Conservation (phyloP, 2,329 filamentous ascomycete genomes). For the Alternaria sp. region DNA sequence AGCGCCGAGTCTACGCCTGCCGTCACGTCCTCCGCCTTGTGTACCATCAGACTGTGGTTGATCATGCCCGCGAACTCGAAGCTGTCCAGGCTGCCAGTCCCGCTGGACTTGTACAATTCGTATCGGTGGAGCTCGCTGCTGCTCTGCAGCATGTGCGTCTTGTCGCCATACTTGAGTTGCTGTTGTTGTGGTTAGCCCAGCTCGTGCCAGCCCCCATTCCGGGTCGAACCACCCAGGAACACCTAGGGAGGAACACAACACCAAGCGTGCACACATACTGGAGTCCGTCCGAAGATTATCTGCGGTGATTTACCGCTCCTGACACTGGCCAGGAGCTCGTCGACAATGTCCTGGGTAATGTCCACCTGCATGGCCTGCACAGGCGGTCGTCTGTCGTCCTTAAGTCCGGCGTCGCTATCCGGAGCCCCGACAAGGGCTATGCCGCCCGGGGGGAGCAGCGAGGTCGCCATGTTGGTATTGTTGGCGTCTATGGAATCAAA, state of each 20-base stretch:
- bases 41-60: constrained; percentile 62
- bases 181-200: constrained; percentile 46
- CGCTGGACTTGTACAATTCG: constrained; percentile 62
- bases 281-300: constrained; percentile 48
- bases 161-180: constrained; percentile 64
- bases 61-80: constrained; percentile 64
- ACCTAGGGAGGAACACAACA: constrained; percentile 6
- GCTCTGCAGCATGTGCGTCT: constrained; percentile 62
- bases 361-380: constrained; percentile 52
- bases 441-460: constrained; percentile 33
- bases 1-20: constrained; percentile 66
- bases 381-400: constrained; percentile 38
- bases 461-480: constrained; percentile 38
- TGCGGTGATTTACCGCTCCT: constrained; percentile 47
- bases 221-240: constrained; percentile 11
- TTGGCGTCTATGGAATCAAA: constrained; percentile 15
- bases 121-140: constrained; percentile 61
- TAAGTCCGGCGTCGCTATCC: constrained; percentile 43
- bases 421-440: constrained; percentile 51
- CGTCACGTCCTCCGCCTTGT: constrained; percentile 61
- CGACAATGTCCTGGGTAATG: constrained; percentile 49
- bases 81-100: constrained; percentile 39
- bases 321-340: constrained; percentile 49
- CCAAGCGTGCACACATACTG: constrained; percentile 43
- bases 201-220: constrained; percentile 23